Base-by-base conservation (phyloP, 805 yeast genomes). In the Saccharomycopsis synnaedendra region DNA sequence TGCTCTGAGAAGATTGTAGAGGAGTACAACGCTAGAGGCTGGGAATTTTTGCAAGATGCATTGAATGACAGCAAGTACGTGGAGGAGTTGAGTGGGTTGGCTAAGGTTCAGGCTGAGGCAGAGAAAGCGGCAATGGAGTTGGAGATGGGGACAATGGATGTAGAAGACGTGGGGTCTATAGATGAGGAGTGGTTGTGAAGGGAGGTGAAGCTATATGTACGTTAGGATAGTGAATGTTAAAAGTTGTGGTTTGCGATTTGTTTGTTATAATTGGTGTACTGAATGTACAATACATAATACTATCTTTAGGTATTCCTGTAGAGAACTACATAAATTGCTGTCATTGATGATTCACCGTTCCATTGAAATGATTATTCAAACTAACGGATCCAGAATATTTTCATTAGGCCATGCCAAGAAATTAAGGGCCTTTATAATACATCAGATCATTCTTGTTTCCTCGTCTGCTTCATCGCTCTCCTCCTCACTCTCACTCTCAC, bases 11-110 rank as follows among this genome's bases (percentile, higher is more conserved):
- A 67, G 0, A 81, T 93, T 1, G 56, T 85, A 0, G 63, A 69
- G 3, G 71, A 67, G 6, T 87, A 71, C 64, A 51, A 62, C 28
- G 53, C 58, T 1, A 62, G 68, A 0, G 87, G 86, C 0, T 93
- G 97, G 97, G 78, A 75, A 4, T 90, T 90, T 68, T 85, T 93
- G 3, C 69, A 70, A 55, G 59, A 60, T 9, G 90, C 96, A 8
- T 66, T 94, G 46, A 69, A 79, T 50, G 79, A 85, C 54, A 65
- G 80, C 0, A 70, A 67, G 19, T 83, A 76, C 56, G 70, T 94
- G 37, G 96, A 88, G 54, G 77, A 76, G 32, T 58, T 88, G 3
- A 80, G 94, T 55, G 98, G 98, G 0, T 70, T 93, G 46, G 72
- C 78, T 1, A 70, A 77, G 42, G 78, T 90, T 1, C 95, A 87